Evolutionary conservation across 768 basidiomycete species (phyloP).

Genomic region (Kwoniella heveanensis): DNA sequence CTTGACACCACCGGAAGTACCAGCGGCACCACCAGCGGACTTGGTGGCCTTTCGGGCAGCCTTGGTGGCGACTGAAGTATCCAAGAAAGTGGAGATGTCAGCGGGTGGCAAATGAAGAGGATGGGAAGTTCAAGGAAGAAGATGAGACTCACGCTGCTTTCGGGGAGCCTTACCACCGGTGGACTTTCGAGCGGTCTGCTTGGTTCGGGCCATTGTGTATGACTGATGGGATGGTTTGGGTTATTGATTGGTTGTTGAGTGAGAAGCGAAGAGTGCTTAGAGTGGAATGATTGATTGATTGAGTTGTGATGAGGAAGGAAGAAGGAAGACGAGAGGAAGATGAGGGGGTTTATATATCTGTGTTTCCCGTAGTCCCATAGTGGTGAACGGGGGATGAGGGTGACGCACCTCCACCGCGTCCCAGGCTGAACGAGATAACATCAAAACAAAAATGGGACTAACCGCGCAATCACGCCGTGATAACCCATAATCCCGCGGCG

Average conservation of each 20-base stretch:
- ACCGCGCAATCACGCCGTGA: constrained; percentile 12
- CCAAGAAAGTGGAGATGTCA: neutral
- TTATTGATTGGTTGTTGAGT: constrained; percentile 49
- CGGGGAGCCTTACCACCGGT: constrained; percentile 74
- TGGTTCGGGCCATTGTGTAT: constrained; percentile 23
- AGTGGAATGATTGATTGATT: constrained; percentile 20
- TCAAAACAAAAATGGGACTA: constrained; percentile 5
- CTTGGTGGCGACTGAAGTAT: constrained; percentile 63
- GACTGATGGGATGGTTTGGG: constrained; percentile 62
- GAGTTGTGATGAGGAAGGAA: constrained; percentile 23
- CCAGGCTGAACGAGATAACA: constrained; percentile 1
- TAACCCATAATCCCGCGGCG: constrained; percentile 20
- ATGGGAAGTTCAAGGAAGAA: neutral
- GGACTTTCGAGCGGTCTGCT: constrained; percentile 97
- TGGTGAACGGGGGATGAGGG: neutral
- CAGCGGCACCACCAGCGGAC: constrained; percentile 30
- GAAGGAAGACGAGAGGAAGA: constrained; percentile 10
- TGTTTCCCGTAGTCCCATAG: neutral
- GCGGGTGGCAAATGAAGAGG: constrained; percentile 2
- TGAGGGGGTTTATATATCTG: constrained; percentile 36
- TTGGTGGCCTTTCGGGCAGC: constrained; percentile 64
- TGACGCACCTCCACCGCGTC: constrained; percentile 19
- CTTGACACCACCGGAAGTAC: constrained; percentile 87
- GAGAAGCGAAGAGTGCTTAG: constrained; percentile 4
- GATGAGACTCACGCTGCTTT: constrained; percentile 52